Evolutionary conservation across 768 basidiomycete genomes (phyloP).

Genomic region (Suillus hirtellus): DNA sequence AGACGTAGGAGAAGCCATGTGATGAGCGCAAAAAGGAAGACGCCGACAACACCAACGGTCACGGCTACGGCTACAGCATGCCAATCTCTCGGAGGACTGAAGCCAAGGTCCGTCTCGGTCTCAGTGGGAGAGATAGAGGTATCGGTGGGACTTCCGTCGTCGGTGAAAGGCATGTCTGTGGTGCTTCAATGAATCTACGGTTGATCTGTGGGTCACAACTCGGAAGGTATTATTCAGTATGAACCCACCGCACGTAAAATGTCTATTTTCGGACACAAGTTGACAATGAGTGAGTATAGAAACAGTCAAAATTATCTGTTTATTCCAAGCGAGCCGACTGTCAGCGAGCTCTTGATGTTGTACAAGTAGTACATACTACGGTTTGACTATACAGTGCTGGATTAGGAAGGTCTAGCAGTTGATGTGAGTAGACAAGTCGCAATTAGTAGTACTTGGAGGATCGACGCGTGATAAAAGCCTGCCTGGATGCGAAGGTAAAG

Average conservation of each 20-base stretch:
- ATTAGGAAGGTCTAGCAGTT: constrained; percentile 18
- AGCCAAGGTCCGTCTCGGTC: constrained; percentile 11
- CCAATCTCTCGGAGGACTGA: constrained; percentile 16
- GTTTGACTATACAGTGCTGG: constrained; percentile 2
- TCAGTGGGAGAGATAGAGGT: constrained; percentile 12
- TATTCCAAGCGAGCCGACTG: background rate
- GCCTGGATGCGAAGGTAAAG: background rate
- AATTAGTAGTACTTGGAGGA: background rate
- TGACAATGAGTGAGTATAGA: background rate
- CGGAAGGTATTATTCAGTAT: background rate
- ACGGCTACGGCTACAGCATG: constrained; percentile 26
- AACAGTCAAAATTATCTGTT: background rate
- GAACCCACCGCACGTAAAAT: background rate
- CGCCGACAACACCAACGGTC: constrained; percentile 27
- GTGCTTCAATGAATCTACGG: background rate
- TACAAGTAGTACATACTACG: background rate
- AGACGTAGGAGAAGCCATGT: constrained; percentile 28
- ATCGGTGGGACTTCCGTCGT: constrained; percentile 9
- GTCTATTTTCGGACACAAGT: background rate
- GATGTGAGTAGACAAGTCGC: background rate
- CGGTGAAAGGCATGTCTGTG: constrained; percentile 15
- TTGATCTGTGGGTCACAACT: background rate
- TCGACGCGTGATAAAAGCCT: background rate
- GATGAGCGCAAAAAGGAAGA: constrained; percentile 26
- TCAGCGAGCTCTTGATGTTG: too few relatives aligned